Evolutionary conservation across 305 asterid species (phyloP).

Genomic region (Rubia tinctorum): DNA sequence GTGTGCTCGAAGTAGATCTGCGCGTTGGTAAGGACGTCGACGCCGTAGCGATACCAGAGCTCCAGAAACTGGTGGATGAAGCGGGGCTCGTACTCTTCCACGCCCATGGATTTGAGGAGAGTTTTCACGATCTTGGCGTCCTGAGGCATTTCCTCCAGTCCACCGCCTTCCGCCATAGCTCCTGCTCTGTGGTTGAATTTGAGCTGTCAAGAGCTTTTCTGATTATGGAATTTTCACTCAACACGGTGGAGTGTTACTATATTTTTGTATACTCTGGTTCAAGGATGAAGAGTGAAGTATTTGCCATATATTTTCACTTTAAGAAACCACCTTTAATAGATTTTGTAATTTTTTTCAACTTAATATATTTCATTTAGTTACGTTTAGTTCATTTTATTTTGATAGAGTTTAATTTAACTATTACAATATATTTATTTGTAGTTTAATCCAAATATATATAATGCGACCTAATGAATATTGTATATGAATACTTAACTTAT

Average conservation of each 20-base stretch:
- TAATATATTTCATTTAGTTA: too few species aligned
- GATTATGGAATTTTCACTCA: background rate
- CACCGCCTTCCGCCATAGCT: constrained; percentile 61
- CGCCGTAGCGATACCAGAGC: constrained; percentile 79
- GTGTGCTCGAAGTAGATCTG: constrained; percentile 92
- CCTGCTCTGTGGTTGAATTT: background rate
- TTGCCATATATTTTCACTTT: too few species aligned
- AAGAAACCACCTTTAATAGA: too few species aligned
- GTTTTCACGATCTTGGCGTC: constrained; percentile 90
- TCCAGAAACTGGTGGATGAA: constrained; percentile 79
- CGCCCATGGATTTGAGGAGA: constrained; percentile 79
- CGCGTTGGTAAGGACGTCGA: constrained; percentile 74
- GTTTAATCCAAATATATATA: too few species aligned
- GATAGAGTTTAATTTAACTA: too few species aligned
- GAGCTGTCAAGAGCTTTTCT: background rate
- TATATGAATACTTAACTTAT: too few species aligned
- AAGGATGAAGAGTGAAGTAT: too few species aligned
- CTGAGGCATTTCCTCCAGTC: constrained; percentile 71
- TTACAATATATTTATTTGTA: too few species aligned
- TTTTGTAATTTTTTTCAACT: too few species aligned
- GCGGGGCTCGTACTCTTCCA: constrained; percentile 86
- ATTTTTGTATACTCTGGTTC: background rate
- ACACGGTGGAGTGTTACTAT: background rate
- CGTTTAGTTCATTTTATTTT: too few species aligned
- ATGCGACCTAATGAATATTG: too few species aligned